Conservation (phyloP, 345 rosid species). For the Ceriops decandra region DNA sequence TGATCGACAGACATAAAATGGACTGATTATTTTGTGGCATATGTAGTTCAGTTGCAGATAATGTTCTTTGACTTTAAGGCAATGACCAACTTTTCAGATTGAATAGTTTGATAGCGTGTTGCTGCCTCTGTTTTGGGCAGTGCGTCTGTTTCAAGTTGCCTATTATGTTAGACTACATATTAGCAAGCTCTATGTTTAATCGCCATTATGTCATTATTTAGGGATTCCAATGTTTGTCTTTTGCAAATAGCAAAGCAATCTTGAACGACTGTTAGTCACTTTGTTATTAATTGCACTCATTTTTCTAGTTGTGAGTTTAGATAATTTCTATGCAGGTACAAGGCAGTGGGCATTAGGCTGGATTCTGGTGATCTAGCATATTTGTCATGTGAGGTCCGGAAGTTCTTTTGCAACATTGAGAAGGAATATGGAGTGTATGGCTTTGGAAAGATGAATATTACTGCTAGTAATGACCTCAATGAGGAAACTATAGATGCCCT, state of each 20-base stretch:
- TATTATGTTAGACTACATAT: not conserved
- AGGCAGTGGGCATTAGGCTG: conserved; percentile 82
- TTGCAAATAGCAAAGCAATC: too few species aligned
- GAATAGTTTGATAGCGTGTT: not conserved
- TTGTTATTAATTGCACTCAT: not conserved
- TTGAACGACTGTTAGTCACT: too few species aligned
- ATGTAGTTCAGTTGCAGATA: too few species aligned
- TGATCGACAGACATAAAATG: not conserved
- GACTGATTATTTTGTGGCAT: too few species aligned
- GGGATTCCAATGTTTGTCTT: conserved; percentile 9
- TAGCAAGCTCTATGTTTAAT: not conserved
- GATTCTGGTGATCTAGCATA: conserved; percentile 98
- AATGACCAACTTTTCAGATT: not conserved
- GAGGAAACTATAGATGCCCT: conserved; percentile 95
- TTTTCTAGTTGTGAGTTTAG: conserved; percentile 20
- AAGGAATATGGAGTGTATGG: conserved; percentile 58
- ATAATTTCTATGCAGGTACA: conserved; percentile 52
- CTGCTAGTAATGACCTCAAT: conserved; percentile 94
- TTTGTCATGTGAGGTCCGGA: conserved; percentile 70
- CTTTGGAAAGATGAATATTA: conserved; percentile 70
- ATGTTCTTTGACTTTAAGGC: too few species aligned
- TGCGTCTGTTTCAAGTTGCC: not conserved
- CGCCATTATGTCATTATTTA: not conserved
- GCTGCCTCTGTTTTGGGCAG: not conserved
- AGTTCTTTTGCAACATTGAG: conserved; percentile 62